These are phyloP conservation scores for Crithidia bombi DNA, from an alignment of 208 protist species.

Conservation along the genomic window DNA sequence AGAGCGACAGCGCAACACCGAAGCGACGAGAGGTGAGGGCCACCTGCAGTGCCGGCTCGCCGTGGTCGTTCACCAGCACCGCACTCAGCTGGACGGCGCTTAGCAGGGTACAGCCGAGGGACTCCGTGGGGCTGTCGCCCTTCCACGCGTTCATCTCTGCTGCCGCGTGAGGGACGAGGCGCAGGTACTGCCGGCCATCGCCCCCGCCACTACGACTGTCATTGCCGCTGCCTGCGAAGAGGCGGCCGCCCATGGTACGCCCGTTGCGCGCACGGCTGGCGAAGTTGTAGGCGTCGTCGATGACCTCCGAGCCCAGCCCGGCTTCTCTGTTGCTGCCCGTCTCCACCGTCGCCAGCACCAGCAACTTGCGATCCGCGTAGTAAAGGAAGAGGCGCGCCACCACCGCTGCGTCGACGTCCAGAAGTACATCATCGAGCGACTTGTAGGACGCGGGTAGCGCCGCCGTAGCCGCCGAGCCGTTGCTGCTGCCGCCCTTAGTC, in stretches of 20 bases:
- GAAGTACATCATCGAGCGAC: slow-evolving; percentile 24
- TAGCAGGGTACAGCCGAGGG: slow-evolving; percentile 25
- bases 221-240: background rate
- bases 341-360: slow-evolving; percentile 45
- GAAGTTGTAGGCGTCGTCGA: slow-evolving; percentile 31
- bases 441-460: slow-evolving; percentile 11
- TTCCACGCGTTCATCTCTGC: slow-evolving; percentile 44
- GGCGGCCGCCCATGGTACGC: slow-evolving; percentile 1
- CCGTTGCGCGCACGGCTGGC: slow-evolving; percentile 21
- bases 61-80: slow-evolving; percentile 34
- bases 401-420: slow-evolving; percentile 30
- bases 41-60: slow-evolving; percentile 37
- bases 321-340: slow-evolving; percentile 18
- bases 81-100: slow-evolving; percentile 39
- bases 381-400: slow-evolving; percentile 49
- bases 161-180: slow-evolving; percentile 45
- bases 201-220: background rate
- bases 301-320: slow-evolving; percentile 11
- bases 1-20: slow-evolving; percentile 38
- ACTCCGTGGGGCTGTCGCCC: slow-evolving; percentile 21
- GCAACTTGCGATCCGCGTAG: slow-evolving; percentile 48
- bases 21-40: slow-evolving; percentile 40
- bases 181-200: slow-evolving; percentile 28
- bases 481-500: background rate
- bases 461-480: background rate